These are phyloP conservation scores for Phytophthora ohioensis DNA, from an alignment of 352 stramenopile genomes.

Conservation along the genomic window DNA sequence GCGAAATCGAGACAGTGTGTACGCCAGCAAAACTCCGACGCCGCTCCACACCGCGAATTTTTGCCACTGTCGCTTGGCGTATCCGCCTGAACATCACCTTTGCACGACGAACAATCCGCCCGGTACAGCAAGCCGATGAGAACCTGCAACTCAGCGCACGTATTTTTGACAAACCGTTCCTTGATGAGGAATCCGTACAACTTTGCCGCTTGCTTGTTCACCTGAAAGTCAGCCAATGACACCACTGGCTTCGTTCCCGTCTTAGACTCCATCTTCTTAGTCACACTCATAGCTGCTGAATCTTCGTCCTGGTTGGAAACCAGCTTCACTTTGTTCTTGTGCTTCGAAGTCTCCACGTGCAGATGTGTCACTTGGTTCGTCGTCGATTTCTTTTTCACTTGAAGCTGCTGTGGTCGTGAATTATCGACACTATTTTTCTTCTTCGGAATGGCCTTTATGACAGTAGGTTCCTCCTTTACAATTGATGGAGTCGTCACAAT, in stretches of 20 bases:
- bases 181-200: slow-evolving; percentile 65
- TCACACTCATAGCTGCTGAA: background rate
- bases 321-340: background rate
- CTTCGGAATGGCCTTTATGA: slow-evolving; percentile 3
- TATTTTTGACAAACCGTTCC: slow-evolving; percentile 53
- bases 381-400: slow-evolving; percentile 16
- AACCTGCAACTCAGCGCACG: slow-evolving; percentile 53
- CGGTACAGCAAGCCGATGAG: slow-evolving; percentile 53
- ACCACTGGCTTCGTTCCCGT: background rate
- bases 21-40: slow-evolving; percentile 62
- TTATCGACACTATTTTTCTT: slow-evolving; percentile 13
- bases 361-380: slow-evolving; percentile 26
- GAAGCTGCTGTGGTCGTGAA: slow-evolving; percentile 9
- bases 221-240: slow-evolving; percentile 15
- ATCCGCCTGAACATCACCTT: background rate
- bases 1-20: slow-evolving; percentile 50
- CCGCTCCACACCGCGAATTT: background rate
- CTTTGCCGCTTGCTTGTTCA: slow-evolving; percentile 55
- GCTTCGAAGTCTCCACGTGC: background rate
- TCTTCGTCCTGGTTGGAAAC: slow-evolving; percentile 18
- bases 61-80: background rate
- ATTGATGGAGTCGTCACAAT: background rate
- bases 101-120: slow-evolving; percentile 29
- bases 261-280: background rate
- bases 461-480: background rate